These are phyloP conservation scores for Epichloe amarillans DNA, from an alignment of 2,329 filamentous ascomycete species.

Conservation along the genomic window DNA sequence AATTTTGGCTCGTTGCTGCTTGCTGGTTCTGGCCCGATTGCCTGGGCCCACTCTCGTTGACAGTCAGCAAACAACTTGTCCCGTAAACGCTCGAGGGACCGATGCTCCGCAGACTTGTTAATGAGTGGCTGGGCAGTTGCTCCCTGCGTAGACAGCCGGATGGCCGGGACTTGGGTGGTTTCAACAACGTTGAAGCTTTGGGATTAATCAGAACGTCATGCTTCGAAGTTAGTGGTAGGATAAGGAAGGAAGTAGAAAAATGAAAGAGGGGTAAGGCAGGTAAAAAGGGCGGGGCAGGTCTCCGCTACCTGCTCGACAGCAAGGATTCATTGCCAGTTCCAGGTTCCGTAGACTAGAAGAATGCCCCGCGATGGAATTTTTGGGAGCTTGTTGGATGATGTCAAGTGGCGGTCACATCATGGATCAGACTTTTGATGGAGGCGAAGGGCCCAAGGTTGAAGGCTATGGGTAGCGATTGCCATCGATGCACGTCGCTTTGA, in stretches of 20 bases:
- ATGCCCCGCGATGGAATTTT: constrained; percentile 21
- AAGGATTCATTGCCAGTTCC: background rate
- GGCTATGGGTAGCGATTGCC: background rate
- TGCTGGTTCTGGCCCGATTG: too few species aligned
- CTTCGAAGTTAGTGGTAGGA: background rate
- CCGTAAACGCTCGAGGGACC: too few species aligned
- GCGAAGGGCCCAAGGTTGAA: background rate
- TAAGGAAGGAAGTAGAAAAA: constrained; percentile 1
- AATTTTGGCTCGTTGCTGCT: too few species aligned
- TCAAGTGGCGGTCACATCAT: constrained; percentile 12
- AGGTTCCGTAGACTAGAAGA: constrained; percentile 12
- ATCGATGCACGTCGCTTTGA: too few species aligned
- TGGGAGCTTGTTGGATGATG: constrained; percentile 16
- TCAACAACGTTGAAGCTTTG: too few species aligned
- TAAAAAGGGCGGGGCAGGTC: constrained; percentile 7
- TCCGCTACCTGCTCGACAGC: constrained; percentile 3
- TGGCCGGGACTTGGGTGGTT: too few species aligned
- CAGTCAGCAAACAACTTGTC: too few species aligned
- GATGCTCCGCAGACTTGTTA: too few species aligned
- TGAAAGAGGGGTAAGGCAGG: constrained; percentile 2
- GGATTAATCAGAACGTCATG: background rate
- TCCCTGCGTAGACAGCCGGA: background rate
- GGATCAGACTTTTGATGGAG: background rate
- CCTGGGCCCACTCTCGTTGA: too few species aligned
- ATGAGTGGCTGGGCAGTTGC: too few species aligned